Evolutionary conservation across 2,329 filamentous ascomycete genomes (phyloP).

Genomic region (Ceratocystis harringtonii): DNA sequence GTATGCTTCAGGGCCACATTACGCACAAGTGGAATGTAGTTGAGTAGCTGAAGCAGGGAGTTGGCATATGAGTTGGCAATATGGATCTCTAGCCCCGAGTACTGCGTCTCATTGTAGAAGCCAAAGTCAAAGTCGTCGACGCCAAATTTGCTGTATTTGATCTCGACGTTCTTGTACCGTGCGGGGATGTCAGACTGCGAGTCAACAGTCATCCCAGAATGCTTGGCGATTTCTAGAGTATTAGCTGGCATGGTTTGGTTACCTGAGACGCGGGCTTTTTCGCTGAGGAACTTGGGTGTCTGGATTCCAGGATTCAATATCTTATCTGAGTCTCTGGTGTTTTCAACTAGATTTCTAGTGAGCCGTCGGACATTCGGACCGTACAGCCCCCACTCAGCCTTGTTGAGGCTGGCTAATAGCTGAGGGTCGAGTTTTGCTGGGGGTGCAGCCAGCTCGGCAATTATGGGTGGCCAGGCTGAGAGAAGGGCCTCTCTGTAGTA

Average conservation of each 20-base stretch:
- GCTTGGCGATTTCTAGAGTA: constrained; percentile 22
- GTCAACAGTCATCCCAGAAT: constrained; percentile 1
- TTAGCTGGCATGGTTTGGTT: constrained; percentile 30
- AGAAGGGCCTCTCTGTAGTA: constrained; percentile 80
- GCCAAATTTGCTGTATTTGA: constrained; percentile 97
- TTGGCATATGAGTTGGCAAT: constrained; percentile 97
- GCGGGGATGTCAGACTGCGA: constrained; percentile 63
- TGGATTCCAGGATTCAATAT: constrained; percentile 45
- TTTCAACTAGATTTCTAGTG: constrained; percentile 69
- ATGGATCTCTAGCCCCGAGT: constrained; percentile 87
- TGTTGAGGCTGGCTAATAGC: constrained; percentile 52
- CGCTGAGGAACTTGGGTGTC: constrained; percentile 85
- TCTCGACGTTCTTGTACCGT: constrained; percentile 88
- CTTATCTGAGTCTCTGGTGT: constrained; percentile 51
- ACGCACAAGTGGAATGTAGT: constrained; percentile 75
- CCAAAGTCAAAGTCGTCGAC: constrained; percentile 99
- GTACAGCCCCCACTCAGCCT: constrained; percentile 61
- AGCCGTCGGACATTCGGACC: constrained; percentile 60
- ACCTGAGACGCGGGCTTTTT: constrained; percentile 62
- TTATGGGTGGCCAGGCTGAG: constrained; percentile 77
- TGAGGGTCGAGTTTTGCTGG: constrained; percentile 59
- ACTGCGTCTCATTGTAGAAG: constrained; percentile 86
- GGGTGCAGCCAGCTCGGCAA: constrained; percentile 75
- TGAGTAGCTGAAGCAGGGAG: constrained; percentile 74
- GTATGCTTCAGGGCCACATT: constrained; percentile 83